phyloP scores from a whole-genome alignment of 2,329 filamentous ascomycete genomes.

The Colletotrichum trifolii region DNA sequence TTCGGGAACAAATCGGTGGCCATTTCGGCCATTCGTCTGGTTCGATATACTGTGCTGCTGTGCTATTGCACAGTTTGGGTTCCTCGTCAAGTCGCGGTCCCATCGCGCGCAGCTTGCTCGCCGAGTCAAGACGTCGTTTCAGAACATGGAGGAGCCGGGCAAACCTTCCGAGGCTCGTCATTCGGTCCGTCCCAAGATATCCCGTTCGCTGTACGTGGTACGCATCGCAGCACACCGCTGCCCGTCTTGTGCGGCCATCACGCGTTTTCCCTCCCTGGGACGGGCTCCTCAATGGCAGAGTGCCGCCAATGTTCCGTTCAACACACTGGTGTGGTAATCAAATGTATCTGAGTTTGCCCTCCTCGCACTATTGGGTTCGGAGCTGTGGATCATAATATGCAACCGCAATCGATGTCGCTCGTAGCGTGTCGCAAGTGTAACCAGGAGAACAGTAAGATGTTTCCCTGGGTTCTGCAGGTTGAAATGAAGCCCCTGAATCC shows the following conservation, averaged over 20 bases:
- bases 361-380: constrained; percentile 7
- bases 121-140: constrained; percentile 34
- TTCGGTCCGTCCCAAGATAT: constrained; percentile 16
- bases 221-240: background rate
- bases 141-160: constrained; percentile 8
- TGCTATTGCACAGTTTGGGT: no score
- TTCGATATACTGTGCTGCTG: background rate
- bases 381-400: constrained; percentile 1
- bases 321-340: background rate
- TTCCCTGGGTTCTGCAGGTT: background rate
- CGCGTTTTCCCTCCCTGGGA: background rate
- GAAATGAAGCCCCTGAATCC: constrained; percentile 17
- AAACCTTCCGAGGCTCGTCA: background rate
- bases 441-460: no score
- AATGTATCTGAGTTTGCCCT: constrained; percentile 5
- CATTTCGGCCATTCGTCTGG: constrained; percentile 18
- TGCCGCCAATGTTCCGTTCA: background rate
- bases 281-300: background rate
- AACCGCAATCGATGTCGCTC: no score
- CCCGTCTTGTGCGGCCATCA: background rate
- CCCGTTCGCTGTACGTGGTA: background rate
- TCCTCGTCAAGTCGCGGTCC: background rate
- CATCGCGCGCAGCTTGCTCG: background rate
- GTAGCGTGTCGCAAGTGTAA: no score
- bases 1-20: constrained; percentile 29